A percentile compares a stretch with the other conserved stretches of the same genome.
phyloP scores from a whole-genome alignment of 148 eudicot species.

The Polygonum maritimum region DNA sequence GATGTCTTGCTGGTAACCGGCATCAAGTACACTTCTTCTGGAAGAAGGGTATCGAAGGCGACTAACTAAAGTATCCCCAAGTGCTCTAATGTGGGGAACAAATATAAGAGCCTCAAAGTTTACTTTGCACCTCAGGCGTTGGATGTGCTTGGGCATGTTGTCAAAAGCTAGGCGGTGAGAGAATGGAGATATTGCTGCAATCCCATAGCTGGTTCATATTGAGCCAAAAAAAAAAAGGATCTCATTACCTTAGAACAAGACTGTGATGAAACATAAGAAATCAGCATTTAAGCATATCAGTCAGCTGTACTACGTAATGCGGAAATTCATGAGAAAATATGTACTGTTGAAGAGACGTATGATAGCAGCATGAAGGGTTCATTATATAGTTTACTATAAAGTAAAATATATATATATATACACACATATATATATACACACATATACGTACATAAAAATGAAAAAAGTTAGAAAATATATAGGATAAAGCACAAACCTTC shows the following conservation, averaged over 20 bases:
- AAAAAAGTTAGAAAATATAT: too few species aligned
- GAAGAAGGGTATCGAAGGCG: constrained; percentile 55
- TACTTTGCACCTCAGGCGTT: constrained; percentile 86
- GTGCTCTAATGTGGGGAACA: constrained; percentile 72
- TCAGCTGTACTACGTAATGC: neutral
- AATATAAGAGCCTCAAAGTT: constrained; percentile 76
- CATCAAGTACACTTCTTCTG: constrained; percentile 24
- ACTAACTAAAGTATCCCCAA: constrained; percentile 71
- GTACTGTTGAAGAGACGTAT: too few species aligned
- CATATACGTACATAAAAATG: neutral
- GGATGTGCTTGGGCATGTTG: constrained; percentile 77
- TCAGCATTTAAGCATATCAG: too few species aligned
- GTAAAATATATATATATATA: neutral
- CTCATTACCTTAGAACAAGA: neutral
- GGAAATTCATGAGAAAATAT: too few species aligned
- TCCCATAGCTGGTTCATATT: constrained; percentile 58
- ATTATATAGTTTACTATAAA: too few species aligned
- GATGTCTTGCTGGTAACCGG: constrained; percentile 33
- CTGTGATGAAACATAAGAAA: too few species aligned
- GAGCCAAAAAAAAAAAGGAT: neutral
- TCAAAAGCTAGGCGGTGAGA: constrained; percentile 92
- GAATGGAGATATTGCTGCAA: constrained; percentile 95
- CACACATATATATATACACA: too few species aligned
- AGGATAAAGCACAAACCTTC: constrained; percentile 40
- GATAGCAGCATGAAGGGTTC: neutral